Conservation (phyloP, 306 rosid species). For the Trifolium subterraneum region DNA sequence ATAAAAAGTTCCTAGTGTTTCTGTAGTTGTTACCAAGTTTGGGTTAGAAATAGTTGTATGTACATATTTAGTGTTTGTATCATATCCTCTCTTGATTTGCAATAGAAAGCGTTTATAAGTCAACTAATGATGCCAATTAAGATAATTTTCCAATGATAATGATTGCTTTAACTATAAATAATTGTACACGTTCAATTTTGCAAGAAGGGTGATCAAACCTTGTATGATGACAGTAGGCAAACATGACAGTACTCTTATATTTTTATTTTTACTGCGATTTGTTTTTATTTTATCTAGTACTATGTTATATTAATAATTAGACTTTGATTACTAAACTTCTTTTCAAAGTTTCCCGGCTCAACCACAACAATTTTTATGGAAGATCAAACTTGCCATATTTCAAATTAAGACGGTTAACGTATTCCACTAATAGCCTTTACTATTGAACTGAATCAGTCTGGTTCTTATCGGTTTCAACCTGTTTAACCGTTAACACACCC, state of each 20-base stretch:
- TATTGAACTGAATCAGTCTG: too few species aligned
- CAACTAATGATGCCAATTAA: neutral
- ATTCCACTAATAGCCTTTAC: too few species aligned
- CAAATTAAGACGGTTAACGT: too few species aligned
- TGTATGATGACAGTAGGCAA: too few species aligned
- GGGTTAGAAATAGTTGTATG: slow-evolving; percentile 43
- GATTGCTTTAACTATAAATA: neutral
- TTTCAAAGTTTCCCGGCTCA: neutral
- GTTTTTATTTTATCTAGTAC: too few species aligned
- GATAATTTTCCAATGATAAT: neutral
- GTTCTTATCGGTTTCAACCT: too few species aligned
- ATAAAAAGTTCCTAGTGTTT: neutral
- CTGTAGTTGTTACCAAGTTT: slow-evolving; percentile 35
- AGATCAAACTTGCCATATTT: neutral
- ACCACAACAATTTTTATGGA: neutral
- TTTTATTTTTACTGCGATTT: too few species aligned
- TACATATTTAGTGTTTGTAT: slow-evolving; percentile 39
- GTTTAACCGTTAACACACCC: too few species aligned
- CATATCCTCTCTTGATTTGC: slow-evolving; percentile 27
- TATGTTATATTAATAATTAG: too few species aligned
- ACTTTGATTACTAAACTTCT: too few species aligned
- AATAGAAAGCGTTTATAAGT: neutral
- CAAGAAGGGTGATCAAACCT: neutral
- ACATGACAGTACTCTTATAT: too few species aligned
- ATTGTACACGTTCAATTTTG: neutral